Evolutionary conservation across 208 protist genomes (phyloP).

Genomic region (Wallacemonas sp.): DNA sequence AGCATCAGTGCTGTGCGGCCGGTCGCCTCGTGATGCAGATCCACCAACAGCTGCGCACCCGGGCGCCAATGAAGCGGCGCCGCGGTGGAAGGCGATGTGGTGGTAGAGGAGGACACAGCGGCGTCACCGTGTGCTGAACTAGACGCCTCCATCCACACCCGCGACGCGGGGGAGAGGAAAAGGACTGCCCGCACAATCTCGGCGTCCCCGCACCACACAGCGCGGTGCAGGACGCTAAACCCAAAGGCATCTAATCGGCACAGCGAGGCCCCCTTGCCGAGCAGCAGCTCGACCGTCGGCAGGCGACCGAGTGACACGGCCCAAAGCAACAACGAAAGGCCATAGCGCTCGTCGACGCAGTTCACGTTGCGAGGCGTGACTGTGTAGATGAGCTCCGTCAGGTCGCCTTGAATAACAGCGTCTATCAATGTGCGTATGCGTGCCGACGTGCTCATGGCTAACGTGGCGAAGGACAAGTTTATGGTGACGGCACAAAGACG

Average conservation of each 20-base stretch:
- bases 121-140: not conserved
- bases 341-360: slow-evolving; percentile 57
- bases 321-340: slow-evolving; percentile 71
- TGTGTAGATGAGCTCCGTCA: slow-evolving; percentile 27
- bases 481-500: too few relatives aligned
- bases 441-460: slow-evolving; percentile 14
- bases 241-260: slow-evolving; percentile 49
- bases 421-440: slow-evolving; percentile 25
- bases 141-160: not conserved
- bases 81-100: not conserved
- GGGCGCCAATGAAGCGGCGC: slow-evolving; percentile 35
- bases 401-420: slow-evolving; percentile 49
- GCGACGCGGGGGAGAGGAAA: slow-evolving; percentile 31
- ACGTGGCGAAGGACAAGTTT: too few relatives aligned
- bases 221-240: slow-evolving; percentile 75
- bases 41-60: slow-evolving; percentile 55
- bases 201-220: slow-evolving; percentile 73
- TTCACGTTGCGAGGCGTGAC: slow-evolving; percentile 77
- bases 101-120: not conserved
- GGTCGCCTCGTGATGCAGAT: slow-evolving; percentile 54
- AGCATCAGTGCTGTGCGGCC: slow-evolving; percentile 82
- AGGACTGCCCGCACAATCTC: slow-evolving; percentile 52
- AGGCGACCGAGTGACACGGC: slow-evolving; percentile 52
- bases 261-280: slow-evolving; percentile 59
- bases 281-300: slow-evolving; percentile 45